phyloP scores from a whole-genome alignment of 768 basidiomycete species.

The Cystoderma amianthinum region DNA sequence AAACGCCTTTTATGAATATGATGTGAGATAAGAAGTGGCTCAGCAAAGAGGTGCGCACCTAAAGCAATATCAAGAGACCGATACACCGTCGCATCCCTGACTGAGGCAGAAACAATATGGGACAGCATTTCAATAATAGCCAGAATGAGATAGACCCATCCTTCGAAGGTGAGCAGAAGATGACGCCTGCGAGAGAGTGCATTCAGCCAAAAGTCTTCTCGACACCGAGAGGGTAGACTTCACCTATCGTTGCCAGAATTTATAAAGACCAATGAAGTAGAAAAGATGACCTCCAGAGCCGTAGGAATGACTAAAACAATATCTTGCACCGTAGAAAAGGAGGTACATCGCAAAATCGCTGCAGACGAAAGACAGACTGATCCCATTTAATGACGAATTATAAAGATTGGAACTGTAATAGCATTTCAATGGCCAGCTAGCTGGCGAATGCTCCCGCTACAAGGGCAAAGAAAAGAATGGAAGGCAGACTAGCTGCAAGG shows the following conservation, averaged over 20 bases:
- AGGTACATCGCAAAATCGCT: constrained; percentile 64
- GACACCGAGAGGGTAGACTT: constrained; percentile 13
- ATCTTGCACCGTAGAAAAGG: constrained; percentile 39
- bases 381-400: constrained; percentile 28
- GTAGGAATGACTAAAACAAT: constrained; percentile 54
- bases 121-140: constrained; percentile 56
- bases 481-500: constrained; percentile 3
- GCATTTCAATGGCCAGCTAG: too few species aligned
- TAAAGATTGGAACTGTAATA: neutral
- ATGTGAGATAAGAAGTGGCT: neutral
- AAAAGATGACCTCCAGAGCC: constrained; percentile 54
- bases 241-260: constrained; percentile 44
- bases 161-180: constrained; percentile 55
- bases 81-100: constrained; percentile 37
- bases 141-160: constrained; percentile 52
- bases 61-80: constrained; percentile 49
- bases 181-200: constrained; percentile 34
- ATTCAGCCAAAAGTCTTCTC: neutral
- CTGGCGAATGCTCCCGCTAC: too few species aligned
- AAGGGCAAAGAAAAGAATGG: constrained; percentile 2
- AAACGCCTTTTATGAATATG: constrained; percentile 42
- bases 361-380: constrained; percentile 65
- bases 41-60: constrained; percentile 35
- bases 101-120: constrained; percentile 45
- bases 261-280: constrained; percentile 41